A percentile compares a stretch with the other conserved stretches of the same genome.
Evolutionary conservation across 306 rosid genomes (phyloP).

Genomic region (Inga laurina): DNA sequence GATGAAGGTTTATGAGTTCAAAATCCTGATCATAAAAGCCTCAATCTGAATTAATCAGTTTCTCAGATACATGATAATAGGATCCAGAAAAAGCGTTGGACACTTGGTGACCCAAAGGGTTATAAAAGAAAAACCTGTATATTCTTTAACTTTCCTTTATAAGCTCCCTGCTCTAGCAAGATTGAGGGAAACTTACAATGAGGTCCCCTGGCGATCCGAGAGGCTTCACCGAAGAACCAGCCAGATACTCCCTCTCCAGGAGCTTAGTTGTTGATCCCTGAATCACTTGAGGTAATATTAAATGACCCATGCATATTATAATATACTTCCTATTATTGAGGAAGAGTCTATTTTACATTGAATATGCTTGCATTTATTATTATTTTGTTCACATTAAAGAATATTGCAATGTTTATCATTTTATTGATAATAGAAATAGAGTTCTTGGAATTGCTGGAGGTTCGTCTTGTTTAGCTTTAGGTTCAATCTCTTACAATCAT

Average conservation of each 20-base stretch:
- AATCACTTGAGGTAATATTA: neutral
- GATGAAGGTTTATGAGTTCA: neutral
- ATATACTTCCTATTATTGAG: too few species aligned
- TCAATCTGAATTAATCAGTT: too few species aligned
- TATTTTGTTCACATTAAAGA: neutral
- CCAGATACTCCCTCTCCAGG: conserved; percentile 45
- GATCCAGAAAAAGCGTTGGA: neutral
- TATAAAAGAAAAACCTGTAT: too few species aligned
- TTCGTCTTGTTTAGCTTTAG: neutral
- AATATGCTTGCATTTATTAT: neutral
- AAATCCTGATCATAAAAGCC: neutral
- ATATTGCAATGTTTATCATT: conserved; percentile 11
- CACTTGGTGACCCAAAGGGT: too few species aligned
- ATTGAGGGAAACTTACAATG: conserved; percentile 60
- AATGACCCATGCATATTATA: neutral
- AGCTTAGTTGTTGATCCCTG: conserved; percentile 28
- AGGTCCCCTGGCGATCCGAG: conserved; percentile 54
- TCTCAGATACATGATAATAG: neutral
- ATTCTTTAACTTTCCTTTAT: neutral
- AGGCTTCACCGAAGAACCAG: conserved; percentile 72
- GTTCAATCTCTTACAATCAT: neutral
- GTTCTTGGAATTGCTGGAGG: conserved; percentile 22
- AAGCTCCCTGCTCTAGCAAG: conserved; percentile 60
- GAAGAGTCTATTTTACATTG: too few species aligned
- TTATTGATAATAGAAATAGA: conserved; percentile 21